Evolutionary conservation across 169 alveolate genomes (phyloP).

Genomic region (Plasmodium reichenowi): DNA sequence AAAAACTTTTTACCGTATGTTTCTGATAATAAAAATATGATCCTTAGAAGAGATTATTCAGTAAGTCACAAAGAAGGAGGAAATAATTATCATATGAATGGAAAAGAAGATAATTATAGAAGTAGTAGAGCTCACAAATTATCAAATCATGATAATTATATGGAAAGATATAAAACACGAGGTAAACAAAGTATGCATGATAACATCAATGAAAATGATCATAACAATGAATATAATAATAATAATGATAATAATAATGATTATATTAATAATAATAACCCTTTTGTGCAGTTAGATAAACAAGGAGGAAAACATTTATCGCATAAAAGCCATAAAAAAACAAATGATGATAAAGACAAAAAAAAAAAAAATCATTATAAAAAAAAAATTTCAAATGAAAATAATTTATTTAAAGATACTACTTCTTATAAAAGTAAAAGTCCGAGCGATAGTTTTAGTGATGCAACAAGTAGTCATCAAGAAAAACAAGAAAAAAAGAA

Average conservation of each 20-base stretch:
- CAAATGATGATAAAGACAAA: constrained; percentile 3
- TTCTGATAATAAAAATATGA: constrained; percentile 16
- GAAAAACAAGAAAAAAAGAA: neutral
- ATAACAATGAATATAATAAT: neutral
- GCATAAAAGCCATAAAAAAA: constrained; percentile 8
- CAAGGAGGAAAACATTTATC: constrained; percentile 1
- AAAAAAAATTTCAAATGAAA: neutral
- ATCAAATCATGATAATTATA: too few relatives aligned
- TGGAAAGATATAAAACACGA: neutral
- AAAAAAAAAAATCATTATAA: neutral
- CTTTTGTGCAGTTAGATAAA: constrained; percentile 14
- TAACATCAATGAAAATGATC: neutral
- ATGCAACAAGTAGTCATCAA: neutral
- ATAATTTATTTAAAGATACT: constrained; percentile 7
- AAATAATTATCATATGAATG: neutral
- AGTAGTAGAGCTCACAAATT: neutral
- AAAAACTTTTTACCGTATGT: constrained; percentile 35
- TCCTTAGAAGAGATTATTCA: constrained; percentile 17
- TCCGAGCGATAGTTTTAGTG: neutral
- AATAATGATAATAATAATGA: neutral
- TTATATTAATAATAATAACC: constrained; percentile 17
- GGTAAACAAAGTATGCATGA: neutral
- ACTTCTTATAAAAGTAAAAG: constrained; percentile 28
- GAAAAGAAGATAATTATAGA: constrained; percentile 18
- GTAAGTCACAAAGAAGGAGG: neutral